Evolutionary conservation across 805 yeast genomes (phyloP), one percentile per base, ranked within the genome.

Genomic region (Kodamaea restingae): DNA sequence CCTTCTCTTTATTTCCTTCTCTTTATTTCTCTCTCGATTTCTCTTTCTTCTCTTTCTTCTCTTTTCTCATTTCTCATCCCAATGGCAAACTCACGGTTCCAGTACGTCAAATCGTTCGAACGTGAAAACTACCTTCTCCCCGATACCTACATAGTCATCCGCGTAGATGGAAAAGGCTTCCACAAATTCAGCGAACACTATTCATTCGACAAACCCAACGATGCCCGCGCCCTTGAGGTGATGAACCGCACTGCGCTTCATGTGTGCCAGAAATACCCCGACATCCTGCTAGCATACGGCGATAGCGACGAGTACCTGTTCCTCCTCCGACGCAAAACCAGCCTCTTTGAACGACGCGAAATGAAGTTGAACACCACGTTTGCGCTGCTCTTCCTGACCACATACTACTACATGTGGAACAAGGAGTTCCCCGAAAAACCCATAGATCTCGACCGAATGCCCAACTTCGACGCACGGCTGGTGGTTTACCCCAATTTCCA

Each of bases 271-370:
- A 70, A 74, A 27, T 76, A 87, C 29, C 76, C 84, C 7, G 98
- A 93, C 46, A 73, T 87, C 0, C 52, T 81, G 7, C 47, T 90
- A 57, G 95, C 96, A 0, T 93, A 84, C 56, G 98, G 98, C 0
- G 98, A 93, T 52, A 83, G 95, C 27, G 98, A 93, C 60, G 98
- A 93, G 63, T 93, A 84, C 56, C 82, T 91, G 10, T 91, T 91
- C 58, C 74, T 91, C 4, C 61, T 93, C 38, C 66, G 79, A 24
- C 75, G 72, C 32, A 68, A 68, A 22, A 79, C 93, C n/a, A 63
- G 63, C 1, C 58, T 91, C 43, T 91, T 83, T 53, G 95, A 90
- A 48, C 68, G 98, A 51, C 65, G 98, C 43, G 90, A 84, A 45
- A 73, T 78, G 60, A 93, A 93, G 58, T 63, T 93, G 22, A 79